A percentile compares a stretch with the other conserved stretches of the same genome.
Conservation (phyloP, 2,329 filamentous ascomycete species). For the Aspergillus tamarii region DNA sequence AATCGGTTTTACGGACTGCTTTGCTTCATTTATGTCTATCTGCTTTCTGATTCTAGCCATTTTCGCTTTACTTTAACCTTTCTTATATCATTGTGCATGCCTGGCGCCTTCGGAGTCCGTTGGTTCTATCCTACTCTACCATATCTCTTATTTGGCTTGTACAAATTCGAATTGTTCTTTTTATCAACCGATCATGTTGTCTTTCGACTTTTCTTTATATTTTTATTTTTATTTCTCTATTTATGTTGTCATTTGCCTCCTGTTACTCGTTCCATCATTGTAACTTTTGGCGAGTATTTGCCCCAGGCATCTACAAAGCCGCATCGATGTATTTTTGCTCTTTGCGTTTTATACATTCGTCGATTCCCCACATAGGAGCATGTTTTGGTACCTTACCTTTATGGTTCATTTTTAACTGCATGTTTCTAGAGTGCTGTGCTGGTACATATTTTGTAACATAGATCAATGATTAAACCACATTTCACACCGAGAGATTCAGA, state of each 20-base stretch:
- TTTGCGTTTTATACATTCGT: conserved; percentile 4
- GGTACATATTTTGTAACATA: conserved; percentile 17
- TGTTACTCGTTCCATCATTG: not conserved
- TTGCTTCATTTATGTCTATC: not conserved
- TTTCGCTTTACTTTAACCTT: not conserved
- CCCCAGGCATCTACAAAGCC: conserved; percentile 17
- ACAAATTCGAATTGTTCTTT: conserved; percentile 17
- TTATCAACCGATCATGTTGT: conserved; percentile 19
- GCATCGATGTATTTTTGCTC: conserved; percentile 17
- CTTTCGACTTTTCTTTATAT: conserved; percentile 4
- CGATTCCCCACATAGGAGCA: conserved; percentile 20
- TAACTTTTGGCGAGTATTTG: conserved; percentile 16
- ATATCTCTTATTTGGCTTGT: conserved; percentile 17
- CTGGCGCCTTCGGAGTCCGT: conserved; percentile 30
- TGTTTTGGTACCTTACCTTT: conserved; percentile 14
- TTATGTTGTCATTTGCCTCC: conserved; percentile 11
- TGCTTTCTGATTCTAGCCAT: conserved; percentile 6
- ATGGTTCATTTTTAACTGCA: conserved; percentile 10
- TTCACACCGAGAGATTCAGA: conserved; percentile 1
- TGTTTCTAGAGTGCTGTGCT: conserved; percentile 6
- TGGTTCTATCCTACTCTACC: conserved; percentile 19
- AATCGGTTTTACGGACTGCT: not conserved
- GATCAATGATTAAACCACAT: conserved; percentile 5
- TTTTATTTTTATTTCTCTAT: conserved; percentile 5
- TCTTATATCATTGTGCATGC: conserved; percentile 27